Percentiles rank a stretch among this genome's conserved stretches.
phyloP scores from a whole-genome alignment of 345 rosid genomes.

The Gossypium rotundifolium region DNA sequence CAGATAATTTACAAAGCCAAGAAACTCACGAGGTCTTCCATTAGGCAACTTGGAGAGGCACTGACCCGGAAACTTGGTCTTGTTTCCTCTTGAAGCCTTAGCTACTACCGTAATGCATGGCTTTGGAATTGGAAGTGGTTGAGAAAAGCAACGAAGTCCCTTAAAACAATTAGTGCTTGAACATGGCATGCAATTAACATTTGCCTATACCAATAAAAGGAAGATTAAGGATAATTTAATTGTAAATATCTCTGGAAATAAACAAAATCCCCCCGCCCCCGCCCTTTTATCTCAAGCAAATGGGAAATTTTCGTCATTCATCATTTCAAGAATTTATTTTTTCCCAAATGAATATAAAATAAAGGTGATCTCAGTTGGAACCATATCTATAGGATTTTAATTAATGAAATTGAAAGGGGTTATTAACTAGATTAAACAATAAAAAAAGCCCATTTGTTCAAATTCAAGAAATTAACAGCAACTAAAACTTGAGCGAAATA shows the following conservation, averaged over 20 bases:
- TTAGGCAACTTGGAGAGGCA: constrained; percentile 24
- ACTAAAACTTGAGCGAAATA: neutral
- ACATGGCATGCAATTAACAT: constrained; percentile 15
- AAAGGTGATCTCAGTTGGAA: neutral
- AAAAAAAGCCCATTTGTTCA: neutral
- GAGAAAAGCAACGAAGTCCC: constrained; percentile 22
- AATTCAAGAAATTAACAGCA: neutral
- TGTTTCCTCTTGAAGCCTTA: constrained; percentile 14
- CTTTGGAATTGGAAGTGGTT: constrained; percentile 17
- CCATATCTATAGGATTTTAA: neutral
- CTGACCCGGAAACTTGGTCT: neutral
- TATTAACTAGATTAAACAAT: neutral
- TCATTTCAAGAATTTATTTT: neutral
- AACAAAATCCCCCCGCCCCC: neutral
- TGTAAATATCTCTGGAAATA: neutral
- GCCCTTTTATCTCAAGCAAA: neutral
- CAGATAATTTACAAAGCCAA: neutral
- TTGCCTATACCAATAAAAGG: constrained; percentile 22
- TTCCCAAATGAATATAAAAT: neutral
- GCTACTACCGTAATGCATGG: constrained; percentile 22
- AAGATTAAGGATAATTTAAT: neutral
- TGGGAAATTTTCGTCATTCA: neutral
- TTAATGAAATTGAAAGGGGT: neutral
- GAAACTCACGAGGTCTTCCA: constrained; percentile 36
- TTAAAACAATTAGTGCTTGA: constrained; percentile 24